Conservation (phyloP, 805 yeast species). For the Brettanomyces naardenensis region DNA sequence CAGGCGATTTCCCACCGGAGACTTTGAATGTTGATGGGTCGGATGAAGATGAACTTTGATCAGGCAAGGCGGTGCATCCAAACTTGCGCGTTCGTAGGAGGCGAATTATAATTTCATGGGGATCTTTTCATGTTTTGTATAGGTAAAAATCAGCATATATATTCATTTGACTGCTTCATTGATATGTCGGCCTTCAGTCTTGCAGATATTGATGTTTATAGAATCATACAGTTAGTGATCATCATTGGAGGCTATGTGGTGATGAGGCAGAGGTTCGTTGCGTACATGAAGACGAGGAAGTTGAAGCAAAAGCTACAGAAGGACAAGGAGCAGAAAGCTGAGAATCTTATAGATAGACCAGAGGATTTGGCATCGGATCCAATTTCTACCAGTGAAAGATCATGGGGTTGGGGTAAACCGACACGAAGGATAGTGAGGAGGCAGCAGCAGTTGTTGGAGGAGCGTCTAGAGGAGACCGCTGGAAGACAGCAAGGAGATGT, state of each 20-base stretch:
- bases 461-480: conserved; percentile 35
- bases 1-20: conserved; percentile 55
- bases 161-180: no score
- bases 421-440: conserved; percentile 54
- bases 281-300: conserved; percentile 50
- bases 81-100: no score
- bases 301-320: conserved; percentile 35
- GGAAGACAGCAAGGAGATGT: conserved; percentile 21
- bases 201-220: conserved; percentile 31
- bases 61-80: no score
- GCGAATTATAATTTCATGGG: no score
- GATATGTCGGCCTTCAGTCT: background rate
- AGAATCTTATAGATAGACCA: conserved; percentile 25
- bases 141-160: no score
- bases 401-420: conserved; percentile 77
- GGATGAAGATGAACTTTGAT: conserved; percentile 1
- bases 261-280: conserved; percentile 46
- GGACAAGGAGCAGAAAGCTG: conserved; percentile 37
- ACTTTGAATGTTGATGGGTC: conserved; percentile 18
- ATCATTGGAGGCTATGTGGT: conserved; percentile 59
- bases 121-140: no score
- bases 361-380: conserved; percentile 21
- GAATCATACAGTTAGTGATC: conserved; percentile 39
- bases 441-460: conserved; percentile 47
- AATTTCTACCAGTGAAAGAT: conserved; percentile 23